These are phyloP conservation scores for Trichophyton benhamiae DNA, from an alignment of 2,329 filamentous ascomycete genomes.

Conservation along the genomic window DNA sequence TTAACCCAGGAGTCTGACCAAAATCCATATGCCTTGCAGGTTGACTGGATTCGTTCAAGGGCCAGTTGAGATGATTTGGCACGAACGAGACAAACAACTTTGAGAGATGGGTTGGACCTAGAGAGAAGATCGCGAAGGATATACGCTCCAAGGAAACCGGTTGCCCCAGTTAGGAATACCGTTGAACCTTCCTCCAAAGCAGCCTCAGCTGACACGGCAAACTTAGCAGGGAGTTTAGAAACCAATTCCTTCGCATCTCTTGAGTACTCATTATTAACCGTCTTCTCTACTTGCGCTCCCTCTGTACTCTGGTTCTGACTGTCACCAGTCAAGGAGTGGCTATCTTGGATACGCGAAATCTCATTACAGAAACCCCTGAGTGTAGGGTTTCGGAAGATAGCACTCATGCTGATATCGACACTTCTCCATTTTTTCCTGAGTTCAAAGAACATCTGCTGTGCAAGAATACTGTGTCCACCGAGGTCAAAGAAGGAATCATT, in stretches of 20 bases:
- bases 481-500: conserved; percentile 63
- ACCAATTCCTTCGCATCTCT: conserved; percentile 39
- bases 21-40: conserved; percentile 63
- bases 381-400: conserved; percentile 18
- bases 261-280: conserved; percentile 38
- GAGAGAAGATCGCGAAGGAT: conserved; percentile 63
- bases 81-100: conserved; percentile 64
- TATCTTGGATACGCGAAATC: conserved; percentile 40
- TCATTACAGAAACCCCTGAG: conserved; percentile 39
- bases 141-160: conserved; percentile 78
- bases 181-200: conserved; percentile 37
- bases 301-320: conserved; percentile 9
- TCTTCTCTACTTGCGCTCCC: conserved; percentile 17
- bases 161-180: conserved; percentile 76
- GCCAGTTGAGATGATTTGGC: conserved; percentile 50
- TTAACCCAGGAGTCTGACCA: conserved; percentile 50
- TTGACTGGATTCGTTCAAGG: conserved; percentile 52
- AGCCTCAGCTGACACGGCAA: conserved; percentile 24
- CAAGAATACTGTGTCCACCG: conserved; percentile 69
- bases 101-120: conserved; percentile 42
- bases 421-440: conserved; percentile 45
- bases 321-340: conserved; percentile 35
- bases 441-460: conserved; percentile 66
- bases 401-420: conserved; percentile 17
- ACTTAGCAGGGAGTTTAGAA: conserved; percentile 37